These are phyloP conservation scores for Pisolithus thermaeus DNA, from an alignment of 1,284 basidiomycete species.

Conservation along the genomic window DNA sequence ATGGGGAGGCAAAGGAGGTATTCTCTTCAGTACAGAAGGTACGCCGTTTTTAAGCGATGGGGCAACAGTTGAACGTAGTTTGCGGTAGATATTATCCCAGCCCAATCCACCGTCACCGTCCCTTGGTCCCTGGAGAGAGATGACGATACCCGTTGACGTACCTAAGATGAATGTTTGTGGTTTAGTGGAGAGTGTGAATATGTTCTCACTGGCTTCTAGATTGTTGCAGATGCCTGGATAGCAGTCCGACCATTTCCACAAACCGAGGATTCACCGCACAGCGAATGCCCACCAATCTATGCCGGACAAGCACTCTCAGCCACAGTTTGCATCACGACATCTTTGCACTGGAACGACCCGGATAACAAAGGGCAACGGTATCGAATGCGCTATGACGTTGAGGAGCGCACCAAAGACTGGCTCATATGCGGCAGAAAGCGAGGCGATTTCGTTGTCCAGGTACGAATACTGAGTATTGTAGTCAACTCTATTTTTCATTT, in stretches of 20 bases:
- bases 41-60: not conserved
- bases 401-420: slow-evolving; percentile 75
- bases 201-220: slow-evolving; percentile 35
- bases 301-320: slow-evolving; percentile 76
- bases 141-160: slow-evolving; percentile 77
- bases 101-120: slow-evolving; percentile 9
- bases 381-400: slow-evolving; percentile 67
- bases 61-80: not conserved
- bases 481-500: slow-evolving; percentile 5
- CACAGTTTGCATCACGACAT: slow-evolving; percentile 56
- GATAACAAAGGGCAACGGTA: slow-evolving; percentile 41
- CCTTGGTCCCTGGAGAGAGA: slow-evolving; percentile 50
- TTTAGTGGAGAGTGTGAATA: slow-evolving; percentile 1
- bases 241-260: slow-evolving; percentile 37
- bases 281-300: slow-evolving; percentile 45
- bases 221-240: slow-evolving; percentile 64
- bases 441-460: slow-evolving; percentile 69
- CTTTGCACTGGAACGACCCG: slow-evolving; percentile 66
- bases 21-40: slow-evolving; percentile 40
- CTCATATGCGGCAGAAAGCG: slow-evolving; percentile 75
- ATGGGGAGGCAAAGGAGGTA: slow-evolving; percentile 33
- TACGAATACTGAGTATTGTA: slow-evolving; percentile 25
- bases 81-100: slow-evolving; percentile 19
- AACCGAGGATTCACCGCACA: slow-evolving; percentile 15
- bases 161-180: slow-evolving; percentile 68